Conservation (phyloP, 768 basidiomycete species). For the Leccinum truebloodii region DNA sequence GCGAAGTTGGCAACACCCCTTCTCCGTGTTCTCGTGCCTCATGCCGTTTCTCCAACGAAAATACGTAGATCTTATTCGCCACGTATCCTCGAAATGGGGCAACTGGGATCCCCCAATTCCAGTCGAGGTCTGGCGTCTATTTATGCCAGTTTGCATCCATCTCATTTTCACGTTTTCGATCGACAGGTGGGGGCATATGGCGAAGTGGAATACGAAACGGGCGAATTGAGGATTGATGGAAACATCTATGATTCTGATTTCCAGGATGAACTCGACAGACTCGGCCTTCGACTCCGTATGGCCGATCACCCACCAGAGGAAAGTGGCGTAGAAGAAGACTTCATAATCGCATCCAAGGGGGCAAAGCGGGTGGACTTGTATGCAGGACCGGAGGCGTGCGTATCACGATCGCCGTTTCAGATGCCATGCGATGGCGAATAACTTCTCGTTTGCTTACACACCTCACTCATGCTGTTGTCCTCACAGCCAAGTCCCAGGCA, state of each 20-base stretch:
- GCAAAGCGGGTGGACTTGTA: constrained; percentile 12
- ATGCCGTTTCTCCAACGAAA: constrained; percentile 29
- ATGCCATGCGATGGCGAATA: background rate
- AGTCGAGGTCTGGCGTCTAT: constrained; percentile 26
- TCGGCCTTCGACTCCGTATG: constrained; percentile 3
- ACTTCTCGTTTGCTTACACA: background rate
- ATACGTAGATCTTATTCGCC: constrained; percentile 37
- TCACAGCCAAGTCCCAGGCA: constrained; percentile 21
- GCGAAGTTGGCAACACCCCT: background rate
- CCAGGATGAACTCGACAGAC: constrained; percentile 17
- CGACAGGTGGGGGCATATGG: constrained; percentile 39
- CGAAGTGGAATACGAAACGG: constrained; percentile 28
- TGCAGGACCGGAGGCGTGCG: constrained; percentile 25
- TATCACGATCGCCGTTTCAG: background rate
- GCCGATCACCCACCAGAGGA: constrained; percentile 17
- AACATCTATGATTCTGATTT: constrained; percentile 33
- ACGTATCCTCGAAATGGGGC: constrained; percentile 37
- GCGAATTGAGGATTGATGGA: constrained; percentile 32
- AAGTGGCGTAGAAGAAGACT: constrained; percentile 20
- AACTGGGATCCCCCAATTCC: constrained; percentile 40
- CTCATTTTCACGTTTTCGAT: background rate
- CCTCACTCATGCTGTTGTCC: background rate
- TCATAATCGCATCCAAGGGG: constrained; percentile 28
- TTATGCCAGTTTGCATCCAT: background rate
- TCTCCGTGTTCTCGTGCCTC: background rate